phyloP scores from a whole-genome alignment of 2,329 filamentous ascomycete genomes.

The Curvularia verruculosa region DNA sequence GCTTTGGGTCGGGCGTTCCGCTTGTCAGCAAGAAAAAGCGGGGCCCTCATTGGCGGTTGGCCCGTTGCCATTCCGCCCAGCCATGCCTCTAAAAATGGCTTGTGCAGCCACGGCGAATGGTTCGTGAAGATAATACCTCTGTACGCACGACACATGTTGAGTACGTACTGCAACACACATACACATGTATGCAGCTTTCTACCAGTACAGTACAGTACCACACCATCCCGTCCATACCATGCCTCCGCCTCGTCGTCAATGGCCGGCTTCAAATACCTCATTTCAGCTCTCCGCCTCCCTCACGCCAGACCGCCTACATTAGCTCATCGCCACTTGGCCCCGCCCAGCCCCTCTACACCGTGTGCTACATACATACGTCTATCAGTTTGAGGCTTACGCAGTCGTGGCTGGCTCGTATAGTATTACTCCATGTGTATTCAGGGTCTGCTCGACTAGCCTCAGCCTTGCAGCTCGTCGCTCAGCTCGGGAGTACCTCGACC shows the following conservation, averaged over 20 bases:
- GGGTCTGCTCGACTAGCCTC: conserved; percentile 19
- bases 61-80: conserved; percentile 13
- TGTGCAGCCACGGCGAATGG: no score
- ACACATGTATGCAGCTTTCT: no score
- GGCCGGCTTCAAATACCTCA: background rate
- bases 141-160: background rate
- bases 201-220: background rate
- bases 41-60: conserved; percentile 13
- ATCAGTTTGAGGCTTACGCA: conserved; percentile 11
- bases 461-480: conserved; percentile 26
- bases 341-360: background rate
- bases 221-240: no score
- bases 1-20: conserved; percentile 4
- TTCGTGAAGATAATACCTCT: no score
- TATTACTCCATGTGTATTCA: conserved; percentile 8
- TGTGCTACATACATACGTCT: no score
- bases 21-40: conserved; percentile 7
- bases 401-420: conserved; percentile 9
- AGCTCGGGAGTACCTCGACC: conserved; percentile 26
- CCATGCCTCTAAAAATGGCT: conserved; percentile 28
- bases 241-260: background rate
- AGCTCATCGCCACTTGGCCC: background rate
- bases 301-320: conserved; percentile 2
- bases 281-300: background rate
- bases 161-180: background rate